Base-by-base conservation (phyloP, 1,284 basidiomycete genomes). In the Vanrija sp. region DNA sequence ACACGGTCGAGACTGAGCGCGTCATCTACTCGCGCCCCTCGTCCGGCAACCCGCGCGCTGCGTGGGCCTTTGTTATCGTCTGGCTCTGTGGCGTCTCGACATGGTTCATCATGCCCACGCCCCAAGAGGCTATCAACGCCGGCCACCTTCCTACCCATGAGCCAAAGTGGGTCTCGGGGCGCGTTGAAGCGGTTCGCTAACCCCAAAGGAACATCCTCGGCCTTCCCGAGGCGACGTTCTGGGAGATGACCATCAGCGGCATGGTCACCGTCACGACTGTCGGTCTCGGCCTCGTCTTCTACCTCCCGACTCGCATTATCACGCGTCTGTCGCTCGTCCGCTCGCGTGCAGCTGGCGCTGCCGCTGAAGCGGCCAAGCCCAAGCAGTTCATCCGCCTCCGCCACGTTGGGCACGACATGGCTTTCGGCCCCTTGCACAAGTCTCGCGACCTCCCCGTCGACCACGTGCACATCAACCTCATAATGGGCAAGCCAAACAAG, bases 11-110 rank as follows among this genome's bases (percentile, higher is more conserved):
- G 51, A 48, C 41, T 14, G 59, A 61, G 55, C 55, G 56, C 27
- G 59, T 61, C 31, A 61, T 61, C 48, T 61, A 53, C 42, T 23
- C 59, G 19, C 59, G 59, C 4, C 55, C 53, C 9, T 22, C 24
- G 7, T 37, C 23, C 7, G 22, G 31, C 16, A 35, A 39, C 24
- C 42, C 46, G 14, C 44, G 41, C 45, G 47, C 50, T 37, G 49
- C 37, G 46, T 54, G 51, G 51, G 59, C 51, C 9, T 41, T 52
- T 19, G 27, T 25, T 7, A 45, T 59, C 20, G 36, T 53, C 4
- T 52, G 43, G 23, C 16, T 35, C 7, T 18, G n/a, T 4, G 54
- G 48, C 6, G 38, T 50, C 3, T 27, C 47, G 14, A 53, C 41
- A 6, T 53, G 39, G 39, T 12, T 49, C 23, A 23, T 53, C n/a